phyloP scores from a whole-genome alignment of 2,329 filamentous ascomycete genomes.

The Emydomyces testavorans region DNA sequence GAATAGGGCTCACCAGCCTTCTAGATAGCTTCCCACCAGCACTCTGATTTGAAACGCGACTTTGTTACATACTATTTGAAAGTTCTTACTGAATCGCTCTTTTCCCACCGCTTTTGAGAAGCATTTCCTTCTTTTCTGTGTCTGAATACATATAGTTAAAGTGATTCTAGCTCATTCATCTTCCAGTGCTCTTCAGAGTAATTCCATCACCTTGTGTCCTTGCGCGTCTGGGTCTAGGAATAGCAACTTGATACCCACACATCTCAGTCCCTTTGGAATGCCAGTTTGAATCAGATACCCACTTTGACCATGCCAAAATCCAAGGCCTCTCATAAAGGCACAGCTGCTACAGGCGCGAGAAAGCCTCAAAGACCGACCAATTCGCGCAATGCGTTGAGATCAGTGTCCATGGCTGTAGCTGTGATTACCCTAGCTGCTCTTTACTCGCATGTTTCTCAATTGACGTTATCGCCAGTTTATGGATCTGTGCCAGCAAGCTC shows the following conservation, averaged over 20 bases:
- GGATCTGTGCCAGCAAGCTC: slow-evolving; percentile 66
- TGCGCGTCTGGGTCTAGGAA: no score
- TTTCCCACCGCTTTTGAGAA: no score
- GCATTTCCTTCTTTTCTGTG: no score
- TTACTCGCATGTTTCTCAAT: slow-evolving; percentile 41
- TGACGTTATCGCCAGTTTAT: slow-evolving; percentile 75
- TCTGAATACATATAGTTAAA: no score
- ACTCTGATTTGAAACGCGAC: no score
- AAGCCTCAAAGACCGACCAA: neutral
- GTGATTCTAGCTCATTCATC: no score
- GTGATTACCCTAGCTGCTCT: slow-evolving; percentile 2
- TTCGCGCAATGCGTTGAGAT: neutral
- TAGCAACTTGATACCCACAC: neutral
- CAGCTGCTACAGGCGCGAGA: neutral
- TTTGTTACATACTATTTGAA: no score
- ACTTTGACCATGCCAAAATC: neutral
- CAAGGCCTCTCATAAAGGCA: neutral
- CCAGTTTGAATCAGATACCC: neutral
- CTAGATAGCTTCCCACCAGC: no score
- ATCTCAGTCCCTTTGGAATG: neutral
- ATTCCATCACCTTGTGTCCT: no score
- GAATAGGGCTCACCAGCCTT: no score
- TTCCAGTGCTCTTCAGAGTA: no score
- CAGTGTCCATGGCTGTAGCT: neutral
- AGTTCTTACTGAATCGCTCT: no score